Evolutionary conservation across 805 yeast species (phyloP).

Genomic region (Kregervanrija delftensis): DNA sequence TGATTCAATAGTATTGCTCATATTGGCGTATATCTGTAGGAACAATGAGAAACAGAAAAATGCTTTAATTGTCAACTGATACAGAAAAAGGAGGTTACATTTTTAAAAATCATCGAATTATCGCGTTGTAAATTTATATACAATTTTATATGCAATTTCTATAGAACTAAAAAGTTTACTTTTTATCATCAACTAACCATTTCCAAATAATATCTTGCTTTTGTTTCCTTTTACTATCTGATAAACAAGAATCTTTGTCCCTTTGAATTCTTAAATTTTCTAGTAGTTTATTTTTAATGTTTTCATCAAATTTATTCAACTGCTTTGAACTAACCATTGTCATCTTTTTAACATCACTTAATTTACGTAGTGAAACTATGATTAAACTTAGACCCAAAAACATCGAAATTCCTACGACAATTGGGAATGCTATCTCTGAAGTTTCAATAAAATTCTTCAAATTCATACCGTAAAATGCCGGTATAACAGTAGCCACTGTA

Average conservation of each 20-base stretch:
- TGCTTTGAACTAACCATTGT: conserved; percentile 46
- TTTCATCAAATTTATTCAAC: conserved; percentile 21
- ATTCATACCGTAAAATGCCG: conserved; percentile 90
- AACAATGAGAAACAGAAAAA: too few species aligned
- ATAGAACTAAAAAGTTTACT: not conserved
- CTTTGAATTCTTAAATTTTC: conserved; percentile 8
- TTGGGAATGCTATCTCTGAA: conserved; percentile 53
- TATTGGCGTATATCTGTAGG: too few species aligned
- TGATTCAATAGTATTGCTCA: too few species aligned
- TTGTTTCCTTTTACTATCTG: conserved; percentile 3
- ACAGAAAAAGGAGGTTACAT: not conserved
- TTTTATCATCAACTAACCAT: conserved; percentile 44
- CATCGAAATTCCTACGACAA: conserved; percentile 46
- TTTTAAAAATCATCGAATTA: not conserved
- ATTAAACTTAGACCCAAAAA: conserved; percentile 51
- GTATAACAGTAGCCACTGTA: conserved; percentile 76
- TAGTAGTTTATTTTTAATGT: conserved; percentile 11
- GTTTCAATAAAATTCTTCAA: conserved; percentile 73
- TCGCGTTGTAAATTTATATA: not conserved
- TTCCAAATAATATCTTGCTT: conserved; percentile 46
- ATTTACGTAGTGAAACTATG: conserved; percentile 45
- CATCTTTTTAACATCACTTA: conserved; percentile 56
- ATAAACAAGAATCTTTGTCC: not conserved
- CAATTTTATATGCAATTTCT: too few species aligned
- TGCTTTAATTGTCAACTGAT: not conserved